phyloP scores from a whole-genome alignment of 2,329 filamentous ascomycete genomes.

The Apiospora hydei region DNA sequence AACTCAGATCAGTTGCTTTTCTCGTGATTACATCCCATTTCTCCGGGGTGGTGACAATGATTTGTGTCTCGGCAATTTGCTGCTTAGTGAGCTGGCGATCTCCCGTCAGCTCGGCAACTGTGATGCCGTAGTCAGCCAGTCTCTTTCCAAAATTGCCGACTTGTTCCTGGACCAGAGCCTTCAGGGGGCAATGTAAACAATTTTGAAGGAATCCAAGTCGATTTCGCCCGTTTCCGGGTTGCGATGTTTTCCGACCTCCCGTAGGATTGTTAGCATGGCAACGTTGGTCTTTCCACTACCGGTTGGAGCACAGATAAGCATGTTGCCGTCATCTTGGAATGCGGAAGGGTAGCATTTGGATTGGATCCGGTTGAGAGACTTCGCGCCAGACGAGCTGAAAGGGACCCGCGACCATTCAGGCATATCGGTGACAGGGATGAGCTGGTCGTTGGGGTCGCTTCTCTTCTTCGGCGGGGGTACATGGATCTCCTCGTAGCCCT shows the following conservation, averaged over 20 bases:
- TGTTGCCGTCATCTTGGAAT: constrained; percentile 93
- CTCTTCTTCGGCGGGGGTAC: constrained; percentile 92
- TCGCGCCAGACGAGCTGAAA: constrained; percentile 75
- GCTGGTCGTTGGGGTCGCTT: constrained; percentile 78
- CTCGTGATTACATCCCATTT: constrained; percentile 99
- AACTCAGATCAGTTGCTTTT: constrained; percentile 95
- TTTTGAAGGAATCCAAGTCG: constrained; percentile 96
- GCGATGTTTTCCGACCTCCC: constrained; percentile 95
- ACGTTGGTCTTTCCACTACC: constrained; percentile 99
- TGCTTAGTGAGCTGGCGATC: constrained; percentile 98
- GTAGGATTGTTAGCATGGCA: constrained; percentile 94
- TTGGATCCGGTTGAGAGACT: constrained; percentile 93
- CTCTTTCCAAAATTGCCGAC: constrained; percentile 96
- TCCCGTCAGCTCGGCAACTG: constrained; percentile 93
- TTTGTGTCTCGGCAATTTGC: constrained; percentile 96
- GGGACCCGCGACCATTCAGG: constrained; percentile 91
- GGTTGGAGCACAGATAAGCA: constrained; percentile 97
- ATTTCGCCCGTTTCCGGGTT: constrained; percentile 91
- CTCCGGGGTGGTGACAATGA: constrained; percentile 97
- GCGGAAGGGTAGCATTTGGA: constrained; percentile 91
- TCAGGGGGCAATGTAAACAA: constrained; percentile 95
- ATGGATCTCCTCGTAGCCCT: constrained; percentile 98
- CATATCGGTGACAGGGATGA: constrained; percentile 85
- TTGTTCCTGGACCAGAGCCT: constrained; percentile 96
- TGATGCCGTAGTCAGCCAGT: constrained; percentile 88